Percentiles rank a stretch among this genome's conserved stretches.
Evolutionary conservation across 495 filamentous ascomycete genomes (phyloP).

Genomic region (Polyplosphaeria fusca): DNA sequence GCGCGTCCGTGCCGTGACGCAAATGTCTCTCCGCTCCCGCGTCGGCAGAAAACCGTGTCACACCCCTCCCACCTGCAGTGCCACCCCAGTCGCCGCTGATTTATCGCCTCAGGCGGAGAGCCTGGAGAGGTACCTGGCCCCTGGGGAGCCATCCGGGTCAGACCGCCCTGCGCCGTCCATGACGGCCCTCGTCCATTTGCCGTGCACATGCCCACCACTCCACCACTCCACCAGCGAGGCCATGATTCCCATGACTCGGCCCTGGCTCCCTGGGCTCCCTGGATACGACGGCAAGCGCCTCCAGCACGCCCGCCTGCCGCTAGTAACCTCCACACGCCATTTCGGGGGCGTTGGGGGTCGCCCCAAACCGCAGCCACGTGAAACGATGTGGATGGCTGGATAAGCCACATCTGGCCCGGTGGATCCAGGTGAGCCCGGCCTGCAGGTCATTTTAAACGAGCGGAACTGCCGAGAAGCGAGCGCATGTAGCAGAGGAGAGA

Average conservation of each 20-base stretch:
- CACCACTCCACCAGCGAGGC: neutral
- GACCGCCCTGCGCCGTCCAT: constrained; percentile 2
- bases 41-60: constrained; percentile 29
- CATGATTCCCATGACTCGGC: neutral
- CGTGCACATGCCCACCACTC: too few species aligned
- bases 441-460: constrained; percentile 29
- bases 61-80: constrained; percentile 16
- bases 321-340: constrained; percentile 21
- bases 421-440: constrained; percentile 17
- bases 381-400: constrained; percentile 32
- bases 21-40: constrained; percentile 33
- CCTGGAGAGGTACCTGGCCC: constrained; percentile 27
- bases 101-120: constrained; percentile 19
- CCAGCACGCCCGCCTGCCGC: constrained; percentile 15
- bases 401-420: constrained; percentile 12
- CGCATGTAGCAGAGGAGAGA: constrained; percentile 2
- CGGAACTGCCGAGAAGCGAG: constrained; percentile 26
- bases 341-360: constrained; percentile 7
- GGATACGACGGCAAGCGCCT: neutral
- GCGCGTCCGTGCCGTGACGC: constrained; percentile 30
- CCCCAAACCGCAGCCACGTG: constrained; percentile 28
- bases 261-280: neutral
- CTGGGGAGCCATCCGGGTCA: constrained; percentile 20
- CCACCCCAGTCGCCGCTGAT: constrained; percentile 25
- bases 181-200: neutral